Evolutionary conservation across 2,329 filamentous ascomycete genomes (phyloP).

Genomic region (Ascochyta clinopodiicola): DNA sequence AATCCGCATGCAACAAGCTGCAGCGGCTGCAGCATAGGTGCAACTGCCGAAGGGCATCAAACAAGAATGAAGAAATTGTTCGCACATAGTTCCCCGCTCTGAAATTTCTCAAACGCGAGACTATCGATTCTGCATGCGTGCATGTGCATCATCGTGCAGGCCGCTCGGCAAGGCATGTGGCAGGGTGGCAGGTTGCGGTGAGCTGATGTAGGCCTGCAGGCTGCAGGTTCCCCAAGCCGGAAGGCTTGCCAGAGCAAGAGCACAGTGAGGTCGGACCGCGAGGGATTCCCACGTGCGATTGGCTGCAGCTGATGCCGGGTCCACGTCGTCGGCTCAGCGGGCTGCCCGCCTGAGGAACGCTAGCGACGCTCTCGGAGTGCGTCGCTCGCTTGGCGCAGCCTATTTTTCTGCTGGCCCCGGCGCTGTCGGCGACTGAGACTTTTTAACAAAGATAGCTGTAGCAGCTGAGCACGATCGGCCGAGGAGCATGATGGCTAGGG

Average conservation of each 20-base stretch:
- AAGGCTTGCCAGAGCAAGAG: constrained; percentile 12
- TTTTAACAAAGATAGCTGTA: neutral
- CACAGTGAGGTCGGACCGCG: constrained; percentile 1
- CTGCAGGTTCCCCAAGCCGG: neutral
- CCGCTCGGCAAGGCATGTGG: neutral
- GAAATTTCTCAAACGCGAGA: constrained; percentile 1
- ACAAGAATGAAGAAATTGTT: constrained; percentile 2
- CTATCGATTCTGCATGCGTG: constrained; percentile 14
- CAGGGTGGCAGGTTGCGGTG: constrained; percentile 12
- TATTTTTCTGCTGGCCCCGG: constrained; percentile 19
- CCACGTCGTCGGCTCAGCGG: constrained; percentile 20
- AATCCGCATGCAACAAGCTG: constrained; percentile 51
- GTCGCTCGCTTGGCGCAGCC: constrained; percentile 15
- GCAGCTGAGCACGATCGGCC: constrained; percentile 1
- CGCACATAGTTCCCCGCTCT: neutral
- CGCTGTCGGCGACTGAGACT: constrained; percentile 3
- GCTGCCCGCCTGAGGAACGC: constrained; percentile 15
- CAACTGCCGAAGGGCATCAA: constrained; percentile 7
- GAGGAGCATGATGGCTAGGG: constrained; percentile 1
- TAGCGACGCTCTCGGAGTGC: constrained; percentile 5
- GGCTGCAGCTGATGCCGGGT: constrained; percentile 10
- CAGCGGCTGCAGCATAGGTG: constrained; percentile 13
- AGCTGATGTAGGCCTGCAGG: constrained; percentile 14
- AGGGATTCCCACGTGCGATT: neutral
- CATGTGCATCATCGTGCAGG: constrained; percentile 10